Evolutionary conservation across 2,329 filamentous ascomycete genomes (phyloP), one percentile per base, ranked within the genome.

Genomic region (Cercospora zeina): DNA sequence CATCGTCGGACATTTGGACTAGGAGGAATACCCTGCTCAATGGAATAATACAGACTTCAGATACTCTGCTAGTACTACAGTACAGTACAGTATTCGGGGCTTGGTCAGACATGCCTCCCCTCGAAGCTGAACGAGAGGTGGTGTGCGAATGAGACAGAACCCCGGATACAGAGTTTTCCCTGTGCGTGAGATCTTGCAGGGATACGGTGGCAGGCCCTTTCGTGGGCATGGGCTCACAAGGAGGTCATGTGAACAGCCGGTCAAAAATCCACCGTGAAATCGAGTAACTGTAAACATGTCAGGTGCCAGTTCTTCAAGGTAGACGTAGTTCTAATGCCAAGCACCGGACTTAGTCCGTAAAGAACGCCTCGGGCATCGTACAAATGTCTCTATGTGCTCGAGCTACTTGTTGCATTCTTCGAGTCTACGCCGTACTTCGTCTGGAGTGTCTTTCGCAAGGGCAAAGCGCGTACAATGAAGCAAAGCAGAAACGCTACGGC

Each of bases 401-500:
- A 49, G 45, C 45, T 49, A 27, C 19, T 49, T 19, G 14, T 27
- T 19, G 39, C 56, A 51, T 19, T 34, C 16, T 21, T 51, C 56
- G 56, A 50, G 3, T 21, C 45, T 19, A 59, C 56, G 19, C 56
- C 56, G 19, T 59, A 59, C 16, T 59, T 59, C 45, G 56, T 59
- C 30, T 59, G 39, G 31, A 59, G 56, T 16, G 56, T 59, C 31
- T n/a, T 50, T 11, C 56, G 56, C 56, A 59, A 59, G 27, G 56
- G 56, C 21, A 59, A 31, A 59, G 56, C 36, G 42, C 56, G 56
- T 42, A 59, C 56, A 27, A 59, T 14, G 45, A 59, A 59, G 45
- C 56, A 59, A 36, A 59, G 56, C 45, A 59, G 56, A 42, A 59
- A 27, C 30, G 42, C 42, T 36, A 50, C 39, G 31, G 42, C 56